Evolutionary conservation across 371 early-diverging fungal species (phyloP).

Genomic region (Rhizopus arrhizus): DNA sequence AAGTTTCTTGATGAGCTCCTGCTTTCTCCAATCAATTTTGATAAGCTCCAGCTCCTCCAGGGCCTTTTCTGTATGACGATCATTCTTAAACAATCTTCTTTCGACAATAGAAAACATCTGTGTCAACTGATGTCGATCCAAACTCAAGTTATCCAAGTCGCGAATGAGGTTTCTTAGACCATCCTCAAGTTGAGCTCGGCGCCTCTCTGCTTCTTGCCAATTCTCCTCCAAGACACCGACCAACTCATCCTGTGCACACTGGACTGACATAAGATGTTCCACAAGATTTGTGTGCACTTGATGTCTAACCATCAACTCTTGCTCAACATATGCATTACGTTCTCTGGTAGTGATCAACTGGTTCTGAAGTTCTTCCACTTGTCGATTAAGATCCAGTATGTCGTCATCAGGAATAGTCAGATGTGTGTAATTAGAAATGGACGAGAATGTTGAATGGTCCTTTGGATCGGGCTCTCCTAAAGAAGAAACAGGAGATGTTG

Average conservation of each 20-base stretch:
- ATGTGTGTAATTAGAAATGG: conserved; percentile 15
- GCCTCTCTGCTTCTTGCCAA: not conserved
- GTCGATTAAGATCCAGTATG: conserved; percentile 19
- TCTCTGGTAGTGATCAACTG: conserved; percentile 23
- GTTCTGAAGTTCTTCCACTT: conserved; percentile 26
- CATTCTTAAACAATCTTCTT: not conserved
- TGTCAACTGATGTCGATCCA: not conserved
- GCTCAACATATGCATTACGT: conserved; percentile 23
- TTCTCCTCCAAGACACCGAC: not conserved
- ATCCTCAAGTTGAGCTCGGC: too few species aligned
- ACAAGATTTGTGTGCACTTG: not conserved
- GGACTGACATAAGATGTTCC: not conserved
- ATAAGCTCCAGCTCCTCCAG: not conserved
- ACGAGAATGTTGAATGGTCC: conserved; percentile 17
- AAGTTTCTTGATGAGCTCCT: not conserved
- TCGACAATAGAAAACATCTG: not conserved
- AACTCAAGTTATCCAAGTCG: not conserved
- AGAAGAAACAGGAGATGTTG: not conserved
- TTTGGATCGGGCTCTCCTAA: conserved; percentile 1
- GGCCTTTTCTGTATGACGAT: not conserved
- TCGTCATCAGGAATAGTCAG: conserved; percentile 5
- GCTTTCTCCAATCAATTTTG: not conserved
- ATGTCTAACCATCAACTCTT: not conserved
- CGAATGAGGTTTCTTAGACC: not conserved
- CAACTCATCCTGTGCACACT: conserved; percentile 7